Percentiles rank a stretch among this genome's conserved stretches.
Conservation (phyloP, 805 yeast genomes). For the Blastobotrys parvus region DNA sequence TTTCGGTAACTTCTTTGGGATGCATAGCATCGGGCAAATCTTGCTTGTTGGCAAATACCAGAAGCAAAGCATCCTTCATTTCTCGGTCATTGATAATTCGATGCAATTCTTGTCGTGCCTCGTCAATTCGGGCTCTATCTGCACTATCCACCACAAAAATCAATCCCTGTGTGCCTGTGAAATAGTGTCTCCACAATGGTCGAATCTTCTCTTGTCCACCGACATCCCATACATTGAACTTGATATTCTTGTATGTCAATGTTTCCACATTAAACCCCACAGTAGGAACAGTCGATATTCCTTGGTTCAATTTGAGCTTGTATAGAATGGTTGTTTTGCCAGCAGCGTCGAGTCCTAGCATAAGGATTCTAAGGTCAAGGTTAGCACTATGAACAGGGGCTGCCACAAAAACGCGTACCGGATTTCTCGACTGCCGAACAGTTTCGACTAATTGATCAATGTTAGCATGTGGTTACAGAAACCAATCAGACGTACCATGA, state of each 20-base stretch:
- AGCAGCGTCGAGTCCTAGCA: constrained; percentile 90
- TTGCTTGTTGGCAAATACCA: constrained; percentile 86
- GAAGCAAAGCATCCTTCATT: constrained; percentile 66
- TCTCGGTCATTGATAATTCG: constrained; percentile 78
- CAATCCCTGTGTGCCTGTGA: constrained; percentile 85
- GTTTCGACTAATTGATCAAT: constrained; percentile 25
- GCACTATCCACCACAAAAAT: constrained; percentile 85
- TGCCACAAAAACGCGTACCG: too few relatives aligned
- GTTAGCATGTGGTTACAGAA: not conserved
- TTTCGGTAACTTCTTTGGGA: constrained; percentile 73
- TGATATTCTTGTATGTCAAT: constrained; percentile 69
- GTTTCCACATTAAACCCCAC: constrained; percentile 92
- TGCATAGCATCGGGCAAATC: constrained; percentile 64
- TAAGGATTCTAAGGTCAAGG: constrained; percentile 67
- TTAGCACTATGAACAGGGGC: too few relatives aligned
- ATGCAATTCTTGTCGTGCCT: constrained; percentile 68
- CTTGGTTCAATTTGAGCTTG: constrained; percentile 68
- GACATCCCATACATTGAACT: constrained; percentile 88
- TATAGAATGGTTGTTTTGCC: constrained; percentile 87
- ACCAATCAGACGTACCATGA: constrained; percentile 15
- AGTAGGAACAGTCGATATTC: constrained; percentile 78
- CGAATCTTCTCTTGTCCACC: constrained; percentile 93
- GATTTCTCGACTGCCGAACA: constrained; percentile 48
- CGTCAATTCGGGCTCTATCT: constrained; percentile 62
- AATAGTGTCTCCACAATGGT: constrained; percentile 93